These are phyloP conservation scores for Spinacia oleracea DNA, from an alignment of 179 eudicot species.

Conservation along the genomic window DNA sequence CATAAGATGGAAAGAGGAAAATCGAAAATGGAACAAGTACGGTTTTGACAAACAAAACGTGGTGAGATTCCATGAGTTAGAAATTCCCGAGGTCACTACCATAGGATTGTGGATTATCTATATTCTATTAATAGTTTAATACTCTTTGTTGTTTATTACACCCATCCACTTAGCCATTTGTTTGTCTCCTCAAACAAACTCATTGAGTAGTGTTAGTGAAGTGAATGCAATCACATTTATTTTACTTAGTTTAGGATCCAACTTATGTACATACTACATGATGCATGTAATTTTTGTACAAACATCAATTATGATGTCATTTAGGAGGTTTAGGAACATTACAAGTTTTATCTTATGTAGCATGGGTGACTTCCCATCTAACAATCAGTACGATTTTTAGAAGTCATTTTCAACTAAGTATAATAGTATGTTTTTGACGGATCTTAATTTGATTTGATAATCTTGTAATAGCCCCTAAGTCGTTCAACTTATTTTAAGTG, in stretches of 20 bases:
- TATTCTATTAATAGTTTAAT: background rate
- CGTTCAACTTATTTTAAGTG: too few species aligned
- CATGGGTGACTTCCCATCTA: too few species aligned
- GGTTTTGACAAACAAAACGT: conserved; percentile 18
- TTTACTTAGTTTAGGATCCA: background rate
- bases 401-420: too few species aligned
- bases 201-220: conserved; percentile 16
- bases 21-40: conserved; percentile 7
- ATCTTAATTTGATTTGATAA: too few species aligned
- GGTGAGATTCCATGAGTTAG: conserved; percentile 26
- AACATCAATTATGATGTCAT: conserved; percentile 17
- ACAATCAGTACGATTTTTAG: too few species aligned
- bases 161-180: background rate
- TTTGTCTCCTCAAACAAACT: conserved; percentile 13
- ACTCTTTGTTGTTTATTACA: background rate
- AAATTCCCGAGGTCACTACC: conserved; percentile 29
- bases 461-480: too few species aligned
- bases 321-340: too few species aligned
- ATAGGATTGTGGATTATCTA: conserved; percentile 15
- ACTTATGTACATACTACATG: background rate
- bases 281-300: background rate
- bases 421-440: too few species aligned
- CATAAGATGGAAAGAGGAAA: conserved; percentile 5
- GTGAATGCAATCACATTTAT: background rate
- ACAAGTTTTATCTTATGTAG: too few species aligned